Conservation (phyloP, 2,329 filamentous ascomycete species). For the Monilinia vaccinii-corymbosi region DNA sequence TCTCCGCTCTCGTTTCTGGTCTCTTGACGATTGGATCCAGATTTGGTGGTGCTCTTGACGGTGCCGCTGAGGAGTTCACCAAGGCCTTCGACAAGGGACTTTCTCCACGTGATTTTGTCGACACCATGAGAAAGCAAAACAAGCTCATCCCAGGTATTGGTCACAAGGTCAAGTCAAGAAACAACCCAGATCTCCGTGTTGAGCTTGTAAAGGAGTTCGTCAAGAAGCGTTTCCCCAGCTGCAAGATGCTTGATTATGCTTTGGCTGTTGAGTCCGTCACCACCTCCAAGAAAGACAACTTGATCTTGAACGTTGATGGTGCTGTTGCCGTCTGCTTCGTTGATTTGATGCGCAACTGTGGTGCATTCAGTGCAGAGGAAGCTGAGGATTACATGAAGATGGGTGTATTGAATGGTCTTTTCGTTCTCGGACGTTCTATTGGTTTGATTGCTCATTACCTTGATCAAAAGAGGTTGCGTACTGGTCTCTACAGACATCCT, state of each 20-base stretch:
- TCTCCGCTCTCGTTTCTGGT: conserved; percentile 90
- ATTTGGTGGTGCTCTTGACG: conserved; percentile 96
- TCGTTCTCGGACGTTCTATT: conserved; percentile 93
- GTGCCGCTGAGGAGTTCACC: conserved; percentile 96
- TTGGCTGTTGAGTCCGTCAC: conserved; percentile 96
- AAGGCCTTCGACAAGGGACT: conserved; percentile 97
- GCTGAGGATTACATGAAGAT: conserved; percentile 98
- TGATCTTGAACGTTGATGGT: conserved; percentile 98
- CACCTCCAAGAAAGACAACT: conserved; percentile 99
- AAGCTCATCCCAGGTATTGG: conserved; percentile 99
- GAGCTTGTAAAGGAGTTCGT: conserved; percentile 99
- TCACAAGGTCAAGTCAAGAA: conserved; percentile 98
- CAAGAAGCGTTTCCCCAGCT: conserved; percentile 91
- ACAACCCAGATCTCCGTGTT: conserved; percentile 99
- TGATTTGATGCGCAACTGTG: conserved; percentile 93
- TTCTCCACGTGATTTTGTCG: conserved; percentile 96
- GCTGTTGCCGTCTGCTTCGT: conserved; percentile 99
- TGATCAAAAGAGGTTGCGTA: conserved; percentile 98
- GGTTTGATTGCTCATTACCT: conserved; percentile 99
- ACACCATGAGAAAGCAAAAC: conserved; percentile 99
- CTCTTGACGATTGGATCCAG: conserved; percentile 95
- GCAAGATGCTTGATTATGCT: conserved; percentile 98
- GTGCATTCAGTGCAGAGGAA: conserved; percentile 91
- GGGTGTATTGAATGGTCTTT: conserved; percentile 99
- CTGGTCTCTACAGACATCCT: conserved; percentile 96